Conservation (phyloP, 2,329 filamentous ascomycete genomes). For the Knufia fluminis region DNA sequence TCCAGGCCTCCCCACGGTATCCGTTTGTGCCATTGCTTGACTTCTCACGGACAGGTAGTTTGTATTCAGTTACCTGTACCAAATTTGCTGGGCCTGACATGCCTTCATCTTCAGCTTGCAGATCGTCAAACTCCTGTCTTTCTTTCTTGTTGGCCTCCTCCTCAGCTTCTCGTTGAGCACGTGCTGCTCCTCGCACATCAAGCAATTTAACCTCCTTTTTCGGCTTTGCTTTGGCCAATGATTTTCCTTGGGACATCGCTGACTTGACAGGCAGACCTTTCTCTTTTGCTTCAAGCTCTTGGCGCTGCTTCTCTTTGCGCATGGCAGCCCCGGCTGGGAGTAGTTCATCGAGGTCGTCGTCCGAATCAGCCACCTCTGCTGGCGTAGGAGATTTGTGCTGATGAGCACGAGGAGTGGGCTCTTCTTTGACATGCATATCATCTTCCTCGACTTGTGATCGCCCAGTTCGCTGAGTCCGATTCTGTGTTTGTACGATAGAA, state of each 20-base stretch:
- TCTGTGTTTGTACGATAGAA: neutral
- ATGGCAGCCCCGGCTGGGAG: constrained; percentile 67
- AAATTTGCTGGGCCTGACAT: constrained; percentile 53
- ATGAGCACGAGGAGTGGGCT: constrained; percentile 24
- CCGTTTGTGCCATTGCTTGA: constrained; percentile 18
- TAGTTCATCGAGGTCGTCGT: constrained; percentile 59
- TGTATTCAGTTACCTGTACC: constrained; percentile 68
- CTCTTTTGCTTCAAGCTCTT: constrained; percentile 43
- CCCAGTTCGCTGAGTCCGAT: neutral
- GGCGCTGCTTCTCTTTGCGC: constrained; percentile 60
- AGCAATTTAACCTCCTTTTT: constrained; percentile 46
- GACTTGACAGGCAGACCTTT: constrained; percentile 20
- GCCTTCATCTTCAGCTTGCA: constrained; percentile 54
- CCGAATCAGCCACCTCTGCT: constrained; percentile 27
- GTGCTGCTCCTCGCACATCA: constrained; percentile 59
- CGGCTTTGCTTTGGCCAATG: constrained; percentile 29
- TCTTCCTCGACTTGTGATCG: neutral
- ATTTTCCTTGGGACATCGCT: neutral
- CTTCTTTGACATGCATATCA: constrained; percentile 15
- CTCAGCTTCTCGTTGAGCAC: constrained; percentile 43
- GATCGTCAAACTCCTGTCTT: constrained; percentile 48
- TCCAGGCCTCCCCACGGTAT: constrained; percentile 57
- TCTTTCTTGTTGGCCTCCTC: constrained; percentile 42
- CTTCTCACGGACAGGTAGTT: constrained; percentile 40
- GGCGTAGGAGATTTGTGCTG: constrained; percentile 25